Evolutionary conservation across 352 stramenopile genomes (phyloP).

Genomic region (Proteromonas lacertae): DNA sequence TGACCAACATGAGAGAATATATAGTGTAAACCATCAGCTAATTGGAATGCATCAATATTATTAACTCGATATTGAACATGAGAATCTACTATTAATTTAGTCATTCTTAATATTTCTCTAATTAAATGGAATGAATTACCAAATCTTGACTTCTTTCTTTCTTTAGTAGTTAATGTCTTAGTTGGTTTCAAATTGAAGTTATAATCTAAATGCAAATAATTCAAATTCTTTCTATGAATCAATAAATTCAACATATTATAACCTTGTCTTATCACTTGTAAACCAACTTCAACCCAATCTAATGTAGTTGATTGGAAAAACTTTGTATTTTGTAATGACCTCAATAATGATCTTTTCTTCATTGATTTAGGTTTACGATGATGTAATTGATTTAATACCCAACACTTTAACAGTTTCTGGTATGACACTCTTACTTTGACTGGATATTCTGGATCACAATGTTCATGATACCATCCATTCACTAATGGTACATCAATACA

Average conservation of each 20-base stretch:
- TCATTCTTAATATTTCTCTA: slow-evolving; percentile 82
- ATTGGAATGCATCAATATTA: slow-evolving; percentile 96
- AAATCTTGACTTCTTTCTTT: slow-evolving; percentile 92
- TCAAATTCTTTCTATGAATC: slow-evolving; percentile 95
- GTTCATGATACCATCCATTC: slow-evolving; percentile 93
- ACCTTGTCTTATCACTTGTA: slow-evolving; percentile 87
- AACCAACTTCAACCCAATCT: slow-evolving; percentile 91
- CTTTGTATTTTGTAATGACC: slow-evolving; percentile 95
- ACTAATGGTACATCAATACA: slow-evolving; percentile 89
- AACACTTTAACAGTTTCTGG: slow-evolving; percentile 97
- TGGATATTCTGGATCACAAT: slow-evolving; percentile 79
- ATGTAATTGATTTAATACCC: slow-evolving; percentile 91
- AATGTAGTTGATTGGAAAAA: slow-evolving; percentile 98
- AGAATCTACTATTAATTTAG: slow-evolving; percentile 94
- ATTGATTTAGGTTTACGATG: slow-evolving; percentile 44
- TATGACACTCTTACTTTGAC: slow-evolving; percentile 95
- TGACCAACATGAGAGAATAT: slow-evolving; percentile 95
- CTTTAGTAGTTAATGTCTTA: slow-evolving; percentile 98
- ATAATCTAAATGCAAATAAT: slow-evolving; percentile 99
- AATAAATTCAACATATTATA: slow-evolving; percentile 99
- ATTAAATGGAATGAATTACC: slow-evolving; percentile 56
- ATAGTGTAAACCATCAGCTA: slow-evolving; percentile 96
- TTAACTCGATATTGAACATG: slow-evolving; percentile 96
- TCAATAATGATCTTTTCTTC: slow-evolving; percentile 91
- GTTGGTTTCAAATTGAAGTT: slow-evolving; percentile 99